Evolutionary conservation across 2,329 filamentous ascomycete species (phyloP).

Genomic region (Dothistroma pini): DNA sequence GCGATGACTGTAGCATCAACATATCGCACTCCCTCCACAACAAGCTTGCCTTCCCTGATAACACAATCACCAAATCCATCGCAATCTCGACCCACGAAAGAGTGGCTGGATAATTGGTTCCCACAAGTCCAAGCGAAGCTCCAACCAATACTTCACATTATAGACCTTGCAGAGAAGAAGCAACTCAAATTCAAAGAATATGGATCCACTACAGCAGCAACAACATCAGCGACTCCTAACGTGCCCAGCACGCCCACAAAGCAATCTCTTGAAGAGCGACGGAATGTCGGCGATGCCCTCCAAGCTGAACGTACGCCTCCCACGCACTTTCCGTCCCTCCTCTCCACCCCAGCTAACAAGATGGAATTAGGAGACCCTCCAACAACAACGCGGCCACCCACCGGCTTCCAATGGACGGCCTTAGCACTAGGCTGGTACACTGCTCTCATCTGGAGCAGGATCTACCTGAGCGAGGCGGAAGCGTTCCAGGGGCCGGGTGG

Average conservation of each 20-base stretch:
- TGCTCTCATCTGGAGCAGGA: conserved; percentile 86
- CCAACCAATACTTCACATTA: conserved; percentile 47
- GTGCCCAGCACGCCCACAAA: conserved; percentile 8
- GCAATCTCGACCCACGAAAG: conserved; percentile 71
- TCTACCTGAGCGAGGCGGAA: conserved; percentile 83
- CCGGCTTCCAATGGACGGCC: conserved; percentile 21
- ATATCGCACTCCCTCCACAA: conserved; percentile 71
- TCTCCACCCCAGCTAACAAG: not conserved
- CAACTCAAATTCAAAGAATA: conserved; percentile 10
- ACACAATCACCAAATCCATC: conserved; percentile 44
- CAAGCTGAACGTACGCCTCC: conserved; percentile 12
- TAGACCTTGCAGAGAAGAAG: conserved; percentile 18
- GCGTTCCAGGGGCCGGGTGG: conserved; percentile 76
- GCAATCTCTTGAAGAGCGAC: not conserved
- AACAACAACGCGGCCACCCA: conserved; percentile 6
- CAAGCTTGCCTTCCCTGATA: conserved; percentile 68
- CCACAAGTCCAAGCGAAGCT: conserved; percentile 81
- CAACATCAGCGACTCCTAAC: conserved; percentile 8
- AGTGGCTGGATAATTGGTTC: conserved; percentile 93
- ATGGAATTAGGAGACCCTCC: not conserved
- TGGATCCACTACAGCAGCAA: conserved; percentile 6
- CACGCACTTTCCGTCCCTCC: not conserved
- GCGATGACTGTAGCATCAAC: conserved; percentile 55
- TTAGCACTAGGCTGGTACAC: conserved; percentile 81
- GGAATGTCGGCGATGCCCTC: conserved; percentile 17